phyloP scores from a whole-genome alignment of 2,329 filamentous ascomycete genomes.

The Neonectria hederae region DNA sequence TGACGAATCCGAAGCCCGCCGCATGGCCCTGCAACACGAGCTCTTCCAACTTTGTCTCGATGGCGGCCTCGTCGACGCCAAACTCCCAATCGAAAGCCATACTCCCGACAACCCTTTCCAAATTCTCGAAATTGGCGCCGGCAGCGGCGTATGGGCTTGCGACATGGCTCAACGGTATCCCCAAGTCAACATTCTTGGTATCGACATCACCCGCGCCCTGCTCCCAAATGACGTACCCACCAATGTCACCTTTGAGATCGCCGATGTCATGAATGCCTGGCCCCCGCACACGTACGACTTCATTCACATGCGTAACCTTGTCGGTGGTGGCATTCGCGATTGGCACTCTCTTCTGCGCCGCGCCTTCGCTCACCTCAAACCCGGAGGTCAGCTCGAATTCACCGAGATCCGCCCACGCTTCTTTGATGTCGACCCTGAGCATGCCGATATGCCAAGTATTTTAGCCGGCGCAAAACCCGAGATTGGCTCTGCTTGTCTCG shows the following conservation, averaged over 20 bases:
- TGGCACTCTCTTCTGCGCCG: constrained; percentile 50
- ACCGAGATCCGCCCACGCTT: constrained; percentile 53
- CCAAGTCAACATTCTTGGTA: constrained; percentile 50
- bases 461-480: constrained; percentile 29
- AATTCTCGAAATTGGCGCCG: constrained; percentile 55
- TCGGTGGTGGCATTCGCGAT: constrained; percentile 56
- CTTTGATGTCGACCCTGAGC: constrained; percentile 49
- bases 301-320: constrained; percentile 54
- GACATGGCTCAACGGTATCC: constrained; percentile 55
- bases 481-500: constrained; percentile 44
- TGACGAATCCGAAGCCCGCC: constrained; percentile 46
- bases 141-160: constrained; percentile 55
- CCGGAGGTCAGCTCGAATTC: constrained; percentile 57
- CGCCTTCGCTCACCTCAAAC: constrained; percentile 53
- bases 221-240: constrained; percentile 59
- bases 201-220: constrained; percentile 54
- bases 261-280: constrained; percentile 64
- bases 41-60: constrained; percentile 49
- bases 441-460: constrained; percentile 28
- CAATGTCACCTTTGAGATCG: constrained; percentile 68
- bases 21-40: constrained; percentile 46
- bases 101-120: constrained; percentile 32
- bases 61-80: constrained; percentile 45
- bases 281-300: constrained; percentile 50
- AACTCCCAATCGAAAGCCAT: constrained; percentile 42